A percentile compares a stretch with the other conserved stretches of the same genome.
phyloP scores from a whole-genome alignment of 805 yeast genomes.

The Candida caryicola region DNA sequence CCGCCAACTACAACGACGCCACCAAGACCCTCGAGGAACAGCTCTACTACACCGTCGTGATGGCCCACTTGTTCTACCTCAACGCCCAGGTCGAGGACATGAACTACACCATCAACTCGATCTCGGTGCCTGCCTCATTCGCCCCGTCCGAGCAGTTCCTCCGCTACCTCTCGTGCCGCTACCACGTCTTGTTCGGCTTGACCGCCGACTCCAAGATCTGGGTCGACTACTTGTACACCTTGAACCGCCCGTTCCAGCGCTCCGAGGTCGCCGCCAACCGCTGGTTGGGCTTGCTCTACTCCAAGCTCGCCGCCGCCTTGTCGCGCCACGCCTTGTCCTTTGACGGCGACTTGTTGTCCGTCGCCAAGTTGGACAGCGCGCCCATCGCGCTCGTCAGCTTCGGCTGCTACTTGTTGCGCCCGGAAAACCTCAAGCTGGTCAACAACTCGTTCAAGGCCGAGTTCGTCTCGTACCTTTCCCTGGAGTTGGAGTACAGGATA shows the following conservation, averaged over 20 bases:
- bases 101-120: constrained; percentile 13
- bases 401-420: constrained; percentile 25
- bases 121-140: constrained; percentile 6
- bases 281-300: constrained; percentile 33
- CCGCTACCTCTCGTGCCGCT: constrained; percentile 32
- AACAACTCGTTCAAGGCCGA: constrained; percentile 5
- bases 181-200: constrained; percentile 30
- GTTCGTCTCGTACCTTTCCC: constrained; percentile 2
- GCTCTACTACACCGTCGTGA: constrained; percentile 29
- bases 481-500: constrained; percentile 9
- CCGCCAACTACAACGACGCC: constrained; percentile 22
- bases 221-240: constrained; percentile 25
- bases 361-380: constrained; percentile 15
- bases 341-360: constrained; percentile 13
- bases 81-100: constrained; percentile 22
- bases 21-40: constrained; percentile 27
- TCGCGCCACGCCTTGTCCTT: constrained; percentile 4
- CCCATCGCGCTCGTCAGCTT: constrained; percentile 23
- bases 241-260: constrained; percentile 16
- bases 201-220: constrained; percentile 21
- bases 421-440: constrained; percentile 15
- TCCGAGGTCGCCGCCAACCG: constrained; percentile 33
- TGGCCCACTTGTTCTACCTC: constrained; percentile 35
- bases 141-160: constrained; percentile 20
- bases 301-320: constrained; percentile 16